These are phyloP conservation scores for Arthroderma uncinatum DNA, from an alignment of 2,329 filamentous ascomycete species.

Conservation along the genomic window DNA sequence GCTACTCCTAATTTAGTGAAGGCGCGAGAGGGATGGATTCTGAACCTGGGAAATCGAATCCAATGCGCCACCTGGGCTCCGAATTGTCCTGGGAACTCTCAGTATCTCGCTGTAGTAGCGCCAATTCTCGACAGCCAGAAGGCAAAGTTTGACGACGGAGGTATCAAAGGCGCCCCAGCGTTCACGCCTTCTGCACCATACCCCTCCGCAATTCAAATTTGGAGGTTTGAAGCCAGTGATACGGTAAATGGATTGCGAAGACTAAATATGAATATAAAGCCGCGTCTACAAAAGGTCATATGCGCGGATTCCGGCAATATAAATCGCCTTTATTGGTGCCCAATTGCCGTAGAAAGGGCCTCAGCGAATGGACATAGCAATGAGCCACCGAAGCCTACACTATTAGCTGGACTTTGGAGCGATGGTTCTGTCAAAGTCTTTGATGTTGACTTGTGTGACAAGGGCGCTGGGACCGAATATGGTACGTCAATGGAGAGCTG, in stretches of 20 bases:
- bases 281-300: conserved; percentile 41
- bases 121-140: conserved; percentile 31
- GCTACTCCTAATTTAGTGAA: conserved; percentile 14
- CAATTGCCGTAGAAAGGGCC: conserved; percentile 28
- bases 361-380: conserved; percentile 22
- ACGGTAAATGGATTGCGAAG: conserved; percentile 21
- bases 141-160: conserved; percentile 19
- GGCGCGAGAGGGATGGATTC: conserved; percentile 40
- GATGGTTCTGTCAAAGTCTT: conserved; percentile 48
- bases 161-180: conserved; percentile 34
- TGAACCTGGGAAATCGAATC: conserved; percentile 46
- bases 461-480: conserved; percentile 23
- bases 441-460: conserved; percentile 34
- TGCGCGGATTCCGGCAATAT: conserved; percentile 49
- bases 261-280: conserved; percentile 35
- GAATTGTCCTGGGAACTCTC: conserved; percentile 34
- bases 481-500: conserved; percentile 7
- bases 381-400: conserved; percentile 14
- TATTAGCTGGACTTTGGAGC: conserved; percentile 45
- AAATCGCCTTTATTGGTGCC: conserved; percentile 47
- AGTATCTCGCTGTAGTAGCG: conserved; percentile 46
- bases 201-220: conserved; percentile 47
- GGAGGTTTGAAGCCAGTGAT: conserved; percentile 40
- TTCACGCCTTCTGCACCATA: conserved; percentile 41
- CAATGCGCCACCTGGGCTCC: conserved; percentile 42